Conservation (phyloP, 257 asterid species). For the Solanum phureja region DNA sequence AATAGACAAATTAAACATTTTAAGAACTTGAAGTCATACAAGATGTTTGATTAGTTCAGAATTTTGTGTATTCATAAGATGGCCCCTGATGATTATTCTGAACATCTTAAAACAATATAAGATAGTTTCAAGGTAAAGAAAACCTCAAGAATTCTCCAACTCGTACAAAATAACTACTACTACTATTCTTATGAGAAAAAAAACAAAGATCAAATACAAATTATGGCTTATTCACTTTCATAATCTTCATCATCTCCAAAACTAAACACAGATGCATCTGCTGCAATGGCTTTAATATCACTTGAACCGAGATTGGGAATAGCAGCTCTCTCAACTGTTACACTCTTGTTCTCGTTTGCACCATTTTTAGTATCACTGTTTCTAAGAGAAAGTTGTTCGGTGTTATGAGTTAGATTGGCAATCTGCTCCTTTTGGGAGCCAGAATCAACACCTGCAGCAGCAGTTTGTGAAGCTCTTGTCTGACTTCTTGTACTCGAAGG, state of each 20-base stretch:
- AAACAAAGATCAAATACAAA: background rate
- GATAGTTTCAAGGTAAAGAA: background rate
- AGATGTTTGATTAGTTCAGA: background rate
- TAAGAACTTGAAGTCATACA: background rate
- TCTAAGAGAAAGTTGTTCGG: slow-evolving; percentile 41
- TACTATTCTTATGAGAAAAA: slow-evolving; percentile 53
- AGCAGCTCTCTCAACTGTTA: slow-evolving; percentile 23
- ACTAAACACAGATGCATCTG: slow-evolving; percentile 96
- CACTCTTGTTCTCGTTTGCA: slow-evolving; percentile 28
- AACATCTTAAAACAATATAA: background rate
- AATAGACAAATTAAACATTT: background rate
- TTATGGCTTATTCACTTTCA: slow-evolving; percentile 50
- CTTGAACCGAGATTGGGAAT: slow-evolving; percentile 53
- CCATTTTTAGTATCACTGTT: slow-evolving; percentile 17
- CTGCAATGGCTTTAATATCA: slow-evolving; percentile 91
- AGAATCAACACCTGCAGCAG: slow-evolving; percentile 24
- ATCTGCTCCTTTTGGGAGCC: slow-evolving; percentile 21
- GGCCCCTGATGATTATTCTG: background rate
- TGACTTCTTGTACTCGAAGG: slow-evolving; percentile 20
- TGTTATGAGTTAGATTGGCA: slow-evolving; percentile 28
- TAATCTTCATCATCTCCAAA: slow-evolving; percentile 92
- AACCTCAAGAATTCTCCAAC: slow-evolving; percentile 24
- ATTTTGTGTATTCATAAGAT: background rate
- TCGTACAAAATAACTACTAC: slow-evolving; percentile 43
- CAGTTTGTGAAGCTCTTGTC: slow-evolving; percentile 15